A percentile compares a stretch with the other conserved stretches of the same genome.
Conservation (phyloP, 75 land plant genomes). For the Selaginella tamariscina region DNA sequence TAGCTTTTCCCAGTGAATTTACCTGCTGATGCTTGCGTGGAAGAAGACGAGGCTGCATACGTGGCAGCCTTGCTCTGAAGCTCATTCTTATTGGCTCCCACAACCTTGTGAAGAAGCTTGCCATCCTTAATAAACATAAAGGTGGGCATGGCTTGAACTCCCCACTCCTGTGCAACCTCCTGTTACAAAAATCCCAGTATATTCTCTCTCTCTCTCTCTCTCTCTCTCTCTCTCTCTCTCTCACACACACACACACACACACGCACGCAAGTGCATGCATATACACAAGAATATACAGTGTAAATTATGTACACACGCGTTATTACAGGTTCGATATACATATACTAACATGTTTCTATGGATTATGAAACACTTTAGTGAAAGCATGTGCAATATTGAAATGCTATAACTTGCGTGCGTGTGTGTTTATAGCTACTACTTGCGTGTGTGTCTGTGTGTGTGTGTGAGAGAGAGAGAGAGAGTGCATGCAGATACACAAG, state of each 20-base stretch:
- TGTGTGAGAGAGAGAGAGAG: no score
- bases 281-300: not conserved
- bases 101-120: conserved; percentile 36
- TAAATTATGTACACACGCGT: not conserved
- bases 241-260: not conserved
- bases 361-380: no score
- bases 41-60: not conserved
- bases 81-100: conserved; percentile 36
- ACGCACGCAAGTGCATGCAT: not conserved
- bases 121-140: conserved; percentile 38
- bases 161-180: conserved; percentile 33
- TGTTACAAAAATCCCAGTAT: conserved; percentile 18
- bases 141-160: conserved; percentile 36
- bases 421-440: no score
- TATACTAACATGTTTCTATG: no score
- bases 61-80: conserved; percentile 36
- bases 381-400: no score
- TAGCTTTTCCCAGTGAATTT: no score
- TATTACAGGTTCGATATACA: no score
- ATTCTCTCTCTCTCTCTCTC: not conserved
- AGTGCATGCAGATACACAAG: no score
- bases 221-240: not conserved
- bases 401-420: no score
- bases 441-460: no score
- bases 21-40: no score